Evolutionary conservation across 768 basidiomycete species (phyloP), one percentile per base, ranked within the genome.

Genomic region (Xanthoconium purpureum): DNA sequence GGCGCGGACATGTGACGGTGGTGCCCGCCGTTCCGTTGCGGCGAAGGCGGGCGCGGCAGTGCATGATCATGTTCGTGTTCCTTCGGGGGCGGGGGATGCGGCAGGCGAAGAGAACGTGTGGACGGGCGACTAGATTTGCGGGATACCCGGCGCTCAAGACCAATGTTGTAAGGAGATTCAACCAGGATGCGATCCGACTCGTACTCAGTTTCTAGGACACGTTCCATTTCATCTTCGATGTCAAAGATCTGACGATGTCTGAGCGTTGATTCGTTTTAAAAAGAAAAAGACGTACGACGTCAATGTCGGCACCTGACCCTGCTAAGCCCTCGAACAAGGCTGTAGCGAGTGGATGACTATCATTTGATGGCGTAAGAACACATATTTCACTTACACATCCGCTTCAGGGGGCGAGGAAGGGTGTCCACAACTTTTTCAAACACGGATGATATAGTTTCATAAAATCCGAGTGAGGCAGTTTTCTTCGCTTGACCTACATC

Each of bases 311-410:
- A 55, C 78, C 84, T 3, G 83, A 78, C 3, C 91, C 89, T n/a
- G 78, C 83, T 14, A 93, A 70, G 11, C 88, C 87, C 61, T 94
- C 92, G 56, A 94, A 85, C 45, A 93, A 76, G 20, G 85, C 91
- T 94, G 62, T n/a, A 51, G 30, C 53, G 39, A 6, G 13, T 29
- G 13, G 40, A 38, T 12, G 3, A 42, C 59, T 13, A 50, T 29
- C 15, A 47, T 46, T 17, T 13, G 33, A 50, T 20, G 2, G 9
- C 50, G 45, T 8, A n/a, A 55, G 18, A 50, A 9, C 3, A 29
- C 36, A 2, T 17, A 32, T 24, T 20, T n/a, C 6, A 75, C 87
- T 64, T 67, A 94, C 91, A 80, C 68, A 92, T 66, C 59, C 87
- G 77, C 65, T 86, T 91, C 46, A 97, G 60, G 2, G 78, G 67